Percentiles rank a stretch among this genome's conserved stretches.
Evolutionary conservation across 352 stramenopile species (phyloP).

Genomic region (Globisporangium rhizosaccharum): DNA sequence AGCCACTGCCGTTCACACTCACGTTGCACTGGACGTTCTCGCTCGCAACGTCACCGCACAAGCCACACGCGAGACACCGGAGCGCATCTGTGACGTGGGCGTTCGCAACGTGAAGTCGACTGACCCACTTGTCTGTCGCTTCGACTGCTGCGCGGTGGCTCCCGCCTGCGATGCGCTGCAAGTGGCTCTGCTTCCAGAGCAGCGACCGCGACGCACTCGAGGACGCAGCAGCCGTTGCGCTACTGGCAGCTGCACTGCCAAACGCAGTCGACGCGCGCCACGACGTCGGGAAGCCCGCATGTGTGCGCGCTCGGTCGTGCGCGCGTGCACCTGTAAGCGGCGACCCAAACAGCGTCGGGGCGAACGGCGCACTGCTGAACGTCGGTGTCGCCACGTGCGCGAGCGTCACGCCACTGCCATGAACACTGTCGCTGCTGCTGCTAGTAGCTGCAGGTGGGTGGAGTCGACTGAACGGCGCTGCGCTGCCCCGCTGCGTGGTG

Average conservation of each 20-base stretch:
- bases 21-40: constrained; percentile 67
- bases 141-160: constrained; percentile 16
- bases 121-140: constrained; percentile 35
- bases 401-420: neutral
- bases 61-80: constrained; percentile 51
- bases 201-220: constrained; percentile 11
- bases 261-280: constrained; percentile 10
- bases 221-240: neutral
- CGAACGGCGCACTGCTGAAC: neutral
- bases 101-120: constrained; percentile 31
- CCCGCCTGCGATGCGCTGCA: constrained; percentile 4
- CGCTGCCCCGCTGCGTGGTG: no score
- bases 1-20: constrained; percentile 22
- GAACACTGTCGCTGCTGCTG: neutral
- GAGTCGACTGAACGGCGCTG: no score
- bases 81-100: constrained; percentile 43
- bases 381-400: neutral
- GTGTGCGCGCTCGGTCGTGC: constrained; percentile 9
- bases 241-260: neutral
- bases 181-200: constrained; percentile 38
- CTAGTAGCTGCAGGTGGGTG: neutral
- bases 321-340: neutral
- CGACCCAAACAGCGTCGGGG: constrained; percentile 3
- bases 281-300: constrained; percentile 9
- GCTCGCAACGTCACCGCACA: constrained; percentile 67